Evolutionary conservation across 2,329 filamentous ascomycete genomes (phyloP).

Genomic region (Xylaria multiplex): DNA sequence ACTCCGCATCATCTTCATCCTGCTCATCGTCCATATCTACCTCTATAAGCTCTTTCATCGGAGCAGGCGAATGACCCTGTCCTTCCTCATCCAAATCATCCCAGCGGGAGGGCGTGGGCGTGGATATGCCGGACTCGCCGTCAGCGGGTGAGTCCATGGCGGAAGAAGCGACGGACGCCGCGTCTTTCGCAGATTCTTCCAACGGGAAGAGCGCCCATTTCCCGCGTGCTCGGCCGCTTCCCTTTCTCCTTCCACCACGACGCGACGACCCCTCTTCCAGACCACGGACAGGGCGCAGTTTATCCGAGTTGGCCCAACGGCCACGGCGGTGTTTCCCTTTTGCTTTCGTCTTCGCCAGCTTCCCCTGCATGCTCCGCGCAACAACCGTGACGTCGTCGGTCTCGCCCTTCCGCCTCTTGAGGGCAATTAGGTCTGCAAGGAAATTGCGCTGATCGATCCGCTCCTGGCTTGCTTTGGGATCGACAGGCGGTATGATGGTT

Average conservation of each 20-base stretch:
- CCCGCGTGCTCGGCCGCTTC: slow-evolving; percentile 28
- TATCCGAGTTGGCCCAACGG: slow-evolving; percentile 24
- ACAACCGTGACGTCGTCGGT: slow-evolving; percentile 70
- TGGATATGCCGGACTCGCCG: slow-evolving; percentile 31
- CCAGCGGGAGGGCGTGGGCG: slow-evolving; percentile 44
- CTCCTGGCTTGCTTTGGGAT: slow-evolving; percentile 59
- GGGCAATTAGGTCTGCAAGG: slow-evolving; percentile 70
- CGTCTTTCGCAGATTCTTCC: slow-evolving; percentile 17
- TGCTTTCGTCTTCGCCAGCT: slow-evolving; percentile 5
- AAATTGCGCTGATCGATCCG: slow-evolving; percentile 58
- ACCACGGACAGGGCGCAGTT: slow-evolving; percentile 9
- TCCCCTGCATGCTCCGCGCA: slow-evolving; percentile 39
- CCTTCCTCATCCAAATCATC: slow-evolving; percentile 37
- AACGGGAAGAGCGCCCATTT: slow-evolving; percentile 35
- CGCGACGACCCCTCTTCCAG: slow-evolving; percentile 16
- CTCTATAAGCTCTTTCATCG: slow-evolving; percentile 22
- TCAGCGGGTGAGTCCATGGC: slow-evolving; percentile 13
- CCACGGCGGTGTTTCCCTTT: slow-evolving; percentile 30
- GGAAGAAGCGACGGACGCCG: slow-evolving; percentile 21
- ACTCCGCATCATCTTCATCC: slow-evolving; percentile 31
- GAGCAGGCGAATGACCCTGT: slow-evolving; percentile 10
- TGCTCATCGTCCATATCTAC: slow-evolving; percentile 36
- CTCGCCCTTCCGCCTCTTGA: slow-evolving; percentile 73
- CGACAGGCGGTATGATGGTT: slow-evolving; percentile 55
- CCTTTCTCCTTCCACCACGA: slow-evolving; percentile 29